Evolutionary conservation across 345 rosid genomes (phyloP).

Genomic region (Toxicodendron radicans): DNA sequence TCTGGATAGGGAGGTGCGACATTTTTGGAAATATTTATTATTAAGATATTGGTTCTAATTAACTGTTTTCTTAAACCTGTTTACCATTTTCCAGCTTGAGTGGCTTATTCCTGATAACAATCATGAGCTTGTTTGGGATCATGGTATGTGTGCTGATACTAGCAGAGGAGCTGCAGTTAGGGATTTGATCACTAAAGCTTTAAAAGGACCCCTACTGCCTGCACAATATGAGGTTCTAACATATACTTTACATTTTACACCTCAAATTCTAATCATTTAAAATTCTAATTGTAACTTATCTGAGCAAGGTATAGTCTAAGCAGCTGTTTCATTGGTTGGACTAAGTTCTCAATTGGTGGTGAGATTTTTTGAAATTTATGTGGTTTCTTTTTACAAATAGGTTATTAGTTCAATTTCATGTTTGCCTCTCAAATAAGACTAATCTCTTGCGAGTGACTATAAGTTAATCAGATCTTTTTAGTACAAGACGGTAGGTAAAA

Average conservation of each 20-base stretch:
- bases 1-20: too few species aligned
- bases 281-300: too few species aligned
- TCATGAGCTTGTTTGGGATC: too few species aligned
- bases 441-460: not conserved
- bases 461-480: not conserved
- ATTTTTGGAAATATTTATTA: too few species aligned
- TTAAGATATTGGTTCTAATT: too few species aligned
- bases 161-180: slow-evolving; percentile 90
- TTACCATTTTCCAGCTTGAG: too few species aligned
- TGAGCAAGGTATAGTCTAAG: too few species aligned
- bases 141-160: too few species aligned
- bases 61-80: too few species aligned
- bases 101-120: too few species aligned
- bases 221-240: slow-evolving; percentile 70
- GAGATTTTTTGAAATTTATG: not conserved
- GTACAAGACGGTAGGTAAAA: not conserved
- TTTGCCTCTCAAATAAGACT: not conserved
- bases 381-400: not conserved
- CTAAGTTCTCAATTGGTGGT: not conserved
- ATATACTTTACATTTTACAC: not conserved
- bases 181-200: slow-evolving; percentile 82
- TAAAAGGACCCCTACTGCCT: slow-evolving; percentile 80
- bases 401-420: not conserved
- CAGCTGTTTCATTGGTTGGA: slow-evolving; percentile 5
- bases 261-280: too few species aligned